Conservation (phyloP, 1,284 basidiomycete species). For the Irpex lacteus region DNA sequence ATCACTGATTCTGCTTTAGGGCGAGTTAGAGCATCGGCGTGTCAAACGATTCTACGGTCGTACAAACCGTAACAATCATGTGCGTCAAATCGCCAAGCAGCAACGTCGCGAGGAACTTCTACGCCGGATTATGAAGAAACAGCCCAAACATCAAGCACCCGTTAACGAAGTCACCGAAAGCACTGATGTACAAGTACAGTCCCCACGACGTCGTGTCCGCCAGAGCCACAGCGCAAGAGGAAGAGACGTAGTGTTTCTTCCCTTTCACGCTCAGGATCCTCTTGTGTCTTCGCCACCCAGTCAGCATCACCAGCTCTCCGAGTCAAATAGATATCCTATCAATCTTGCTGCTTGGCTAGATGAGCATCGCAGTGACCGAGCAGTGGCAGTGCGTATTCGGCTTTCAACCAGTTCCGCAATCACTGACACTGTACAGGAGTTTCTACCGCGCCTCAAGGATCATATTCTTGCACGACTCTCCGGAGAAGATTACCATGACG, state of each 20-base stretch:
- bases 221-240: neutral
- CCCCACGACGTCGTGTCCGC: too few relatives aligned
- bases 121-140: neutral
- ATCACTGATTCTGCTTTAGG: conserved; percentile 20
- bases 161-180: too few relatives aligned
- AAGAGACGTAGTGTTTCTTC: neutral
- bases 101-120: conserved; percentile 7
- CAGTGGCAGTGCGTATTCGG: conserved; percentile 16
- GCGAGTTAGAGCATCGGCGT: conserved; percentile 31
- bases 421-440: conserved; percentile 17
- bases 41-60: conserved; percentile 32
- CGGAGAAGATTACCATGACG: conserved; percentile 10
- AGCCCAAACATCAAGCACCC: neutral
- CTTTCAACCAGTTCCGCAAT: too few relatives aligned
- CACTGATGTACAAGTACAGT: too few relatives aligned
- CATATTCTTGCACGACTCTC: conserved; percentile 22
- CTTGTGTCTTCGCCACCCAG: conserved; percentile 3
- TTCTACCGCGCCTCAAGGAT: conserved; percentile 18
- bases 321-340: conserved; percentile 2
- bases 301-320: conserved; percentile 15
- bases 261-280: neutral
- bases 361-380: conserved; percentile 15
- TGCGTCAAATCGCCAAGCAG: conserved; percentile 24
- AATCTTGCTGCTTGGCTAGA: conserved; percentile 15
- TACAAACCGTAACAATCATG: conserved; percentile 29